Base-by-base conservation (phyloP, 2,329 filamentous ascomycete species). In the Bipolaris gigantea region DNA sequence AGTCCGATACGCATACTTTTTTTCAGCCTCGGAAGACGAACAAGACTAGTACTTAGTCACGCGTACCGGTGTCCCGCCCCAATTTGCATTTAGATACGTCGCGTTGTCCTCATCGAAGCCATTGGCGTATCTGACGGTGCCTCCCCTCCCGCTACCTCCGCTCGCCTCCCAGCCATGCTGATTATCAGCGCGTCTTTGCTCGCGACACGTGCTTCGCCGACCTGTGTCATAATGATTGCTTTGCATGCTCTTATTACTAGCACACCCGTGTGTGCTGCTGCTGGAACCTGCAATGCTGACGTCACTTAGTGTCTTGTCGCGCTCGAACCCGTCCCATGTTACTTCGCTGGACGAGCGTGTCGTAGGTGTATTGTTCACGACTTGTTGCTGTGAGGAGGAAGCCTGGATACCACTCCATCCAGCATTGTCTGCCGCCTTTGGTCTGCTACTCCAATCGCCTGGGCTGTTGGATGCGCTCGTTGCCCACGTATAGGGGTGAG, bases 261-360 rank as follows among this genome's bases (percentile, higher is more conserved):
- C 33, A 47, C 49, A 57, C 18, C 52, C 57, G 11, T 51, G 40
- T 32, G 48, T 48, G 35, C 56, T 64, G 35, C 56, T 64, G 1
- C 42, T 55, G 6, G 53, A 51, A 1, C 50, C 63, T 9, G 47
- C 55, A 9, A 64, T 55, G 25, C 63, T 59, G 19, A 62, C 45
- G 19, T 67, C 63, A 48, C 64, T 67, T 16, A 39, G 21, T 7
- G 53, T 54, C 48, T 65, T 67, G 5, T 23, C 47, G 11, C 50
- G 46, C 44, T 67, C 64, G 9, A 55, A 66, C 2, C 64, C 64
- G 18, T 67, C 59, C 64, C 63, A 67, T 3, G 41, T 57, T 7
- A 19, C 16, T 30, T 56, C 50, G 30, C 50, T 55, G 4, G 15
- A 21, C 18, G 46, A 23, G 21, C 19, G 32, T 18, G 36, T 38